Base-by-base conservation (phyloP, 1,284 basidiomycete genomes). In the Apiotrichum sp. region DNA sequence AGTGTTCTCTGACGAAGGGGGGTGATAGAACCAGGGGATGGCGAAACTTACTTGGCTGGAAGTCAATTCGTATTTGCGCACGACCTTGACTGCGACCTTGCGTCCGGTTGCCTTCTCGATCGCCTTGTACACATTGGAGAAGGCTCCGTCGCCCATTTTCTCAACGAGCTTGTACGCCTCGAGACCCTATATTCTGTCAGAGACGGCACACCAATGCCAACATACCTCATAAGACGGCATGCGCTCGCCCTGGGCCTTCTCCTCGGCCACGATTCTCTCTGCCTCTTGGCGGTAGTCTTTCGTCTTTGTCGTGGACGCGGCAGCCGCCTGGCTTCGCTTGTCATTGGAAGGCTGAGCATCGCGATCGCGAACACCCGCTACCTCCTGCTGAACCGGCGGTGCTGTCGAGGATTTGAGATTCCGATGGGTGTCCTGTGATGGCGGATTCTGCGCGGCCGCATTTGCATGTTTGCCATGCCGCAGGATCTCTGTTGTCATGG, bases 61-160 rank as follows among this genome's bases (percentile, higher is more conserved):
- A 73, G 89, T 97, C 58, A 98, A 80, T 71, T 98, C 96, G 71
- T 85, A 95, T 77, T 98, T 98, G 69, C 96, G 88, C 51, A 98
- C 96, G 51, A 95, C 89, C 78, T 98, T 98, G 80, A 98, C 89
- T 62, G 96, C 96, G 38, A 96, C 89, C 76, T 88, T 89, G 71
- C 85, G 80, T 16, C 86, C 85, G 14, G 86, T 86, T 53, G 81
- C 78, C 55, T 84, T 78, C 76, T 97, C 89, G 53, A 88, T 69
- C 3, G 93, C 96, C 74, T 91, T 92, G 83, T 95, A 98, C 3
- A 99, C 96, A 71, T 97, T 92, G 10, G 95, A 98, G 75, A 99
- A 98, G 40, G 96, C 96, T 62, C 96, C 96, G 67, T 96, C 92
- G 80, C 92, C 93, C 92, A 95, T 96, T 82, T 95, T 95, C 62